Evolutionary conservation across 148 eudicot species (phyloP), one percentile per base, ranked within the genome.

Genomic region (Polygonum aviculare): DNA sequence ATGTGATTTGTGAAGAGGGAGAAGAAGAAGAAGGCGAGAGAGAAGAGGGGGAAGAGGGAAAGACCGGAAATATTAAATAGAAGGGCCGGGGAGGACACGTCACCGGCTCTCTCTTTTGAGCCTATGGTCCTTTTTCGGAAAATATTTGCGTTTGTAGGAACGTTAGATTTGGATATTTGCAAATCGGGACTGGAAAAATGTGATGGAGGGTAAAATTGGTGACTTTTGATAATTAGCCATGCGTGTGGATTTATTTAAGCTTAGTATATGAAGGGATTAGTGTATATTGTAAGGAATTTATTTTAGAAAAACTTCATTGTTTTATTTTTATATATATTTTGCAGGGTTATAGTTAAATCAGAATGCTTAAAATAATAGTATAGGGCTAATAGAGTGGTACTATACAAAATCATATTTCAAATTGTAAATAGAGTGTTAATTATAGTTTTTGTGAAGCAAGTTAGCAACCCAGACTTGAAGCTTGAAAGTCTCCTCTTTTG

Each of bases 11-110:
- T 67, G 72, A 67, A 67, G 72, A 67, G n/a, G 71, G 15, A 15
- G 67, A 18, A 11, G 67, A 18, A 11, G 72, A 16, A 36, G 72
- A 16, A 67, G 67, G 67, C 35, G 16, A 60, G 72, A 35, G 45
- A 38, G 45, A 16, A 36, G 72, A 67, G 72, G 15, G 15, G 15
- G 19, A 67, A 15, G 72, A 67, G 45, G 44, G 72, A 38, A 67
- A 60, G 40, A 67, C 36, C 21, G 21, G 21, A 67, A 67, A 67
- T 67, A 38, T 67, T 67, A 67, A 67, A 67, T 67, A 67, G 19
- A 54, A 16, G 71, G 44, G 72, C 44, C 72, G 44, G 72, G n/a
- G 72, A 16, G 38, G 31, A 26, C 72, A 67, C 72, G 72, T 67
- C 72, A 67, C 40, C n/a, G 3, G n/a, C 16, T 51, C 26, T n/a